Base-by-base conservation (phyloP, 2,329 filamentous ascomycete genomes). In the Lachnellula cervina region DNA sequence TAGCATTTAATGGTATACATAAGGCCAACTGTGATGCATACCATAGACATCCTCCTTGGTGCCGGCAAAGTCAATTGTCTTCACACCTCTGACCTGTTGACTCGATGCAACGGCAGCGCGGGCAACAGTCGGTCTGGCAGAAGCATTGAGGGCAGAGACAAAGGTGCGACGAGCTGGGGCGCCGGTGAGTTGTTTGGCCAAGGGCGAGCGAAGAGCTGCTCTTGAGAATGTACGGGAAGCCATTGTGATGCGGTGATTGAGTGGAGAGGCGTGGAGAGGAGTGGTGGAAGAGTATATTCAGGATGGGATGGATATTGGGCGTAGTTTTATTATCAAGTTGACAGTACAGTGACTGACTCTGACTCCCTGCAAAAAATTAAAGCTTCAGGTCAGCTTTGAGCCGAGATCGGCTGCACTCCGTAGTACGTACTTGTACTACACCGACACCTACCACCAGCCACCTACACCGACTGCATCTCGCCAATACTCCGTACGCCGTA, bases 31-130 rank as follows among this genome's bases (percentile, higher is more conserved):
- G 11, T 23, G n/a, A 40, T 40, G 71, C 82, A 69, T 77, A 95
- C 90, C 90, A 74, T 89, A 97, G 73, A 99, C 94, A 66, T 87
- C 84, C 84, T 99, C 94, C 80, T 95, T 93, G 73, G 83, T 82
- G 71, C 66, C 94, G 66, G 94, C 94, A 76, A 99, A 99, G 85
- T 97, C 92, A 76, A 99, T 93, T 68, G 93, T 97, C 90, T 99
- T 97, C 72, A 96, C 78, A 75, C 94, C 94, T 72, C 94, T 88
- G 65, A 82, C 79, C 71, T 86, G 83, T 62, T 68, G 80, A 64
- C 74, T 71, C 44, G 64, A 64, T 60, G 73, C 76, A 66, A 77
- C 73, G 62, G 71, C 71, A 64, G 77, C 77, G 63, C 78, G 75
- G 65, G 76, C 69, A 67, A 75, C 69, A 67, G 75, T 77, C 63